Conservation (phyloP, 805 yeast species). For the Saccharomycopsis capsularis region DNA sequence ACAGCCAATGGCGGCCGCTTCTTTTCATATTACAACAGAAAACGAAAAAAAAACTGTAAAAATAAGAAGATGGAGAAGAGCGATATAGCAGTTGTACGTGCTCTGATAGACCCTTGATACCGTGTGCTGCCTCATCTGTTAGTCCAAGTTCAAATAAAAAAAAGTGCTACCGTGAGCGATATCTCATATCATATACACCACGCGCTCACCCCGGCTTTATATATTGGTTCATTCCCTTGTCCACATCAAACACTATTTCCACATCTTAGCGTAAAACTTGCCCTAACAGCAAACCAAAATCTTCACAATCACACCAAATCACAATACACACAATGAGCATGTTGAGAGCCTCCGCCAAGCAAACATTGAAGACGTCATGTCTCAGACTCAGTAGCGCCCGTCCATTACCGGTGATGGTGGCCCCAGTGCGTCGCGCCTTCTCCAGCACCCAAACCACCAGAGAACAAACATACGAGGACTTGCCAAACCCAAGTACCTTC, state of each 20-base stretch:
- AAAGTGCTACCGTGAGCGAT: too few species aligned
- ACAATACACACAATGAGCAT: not conserved
- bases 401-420: not conserved
- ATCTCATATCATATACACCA: too few species aligned
- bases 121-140: too few species aligned
- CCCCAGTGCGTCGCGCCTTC: not conserved
- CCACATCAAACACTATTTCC: too few species aligned
- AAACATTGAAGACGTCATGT: not conserved
- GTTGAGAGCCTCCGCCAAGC: not conserved
- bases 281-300: too few species aligned
- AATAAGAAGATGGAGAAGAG: not conserved
- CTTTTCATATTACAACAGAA: not conserved
- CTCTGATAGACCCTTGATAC: not conserved
- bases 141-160: too few species aligned
- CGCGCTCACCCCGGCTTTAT: too few species aligned
- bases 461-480: constrained; percentile 19
- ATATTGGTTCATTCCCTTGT: too few species aligned
- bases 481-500: constrained; percentile 13
- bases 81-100: not conserved
- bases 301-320: not conserved
- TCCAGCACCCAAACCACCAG: not conserved
- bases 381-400: not conserved
- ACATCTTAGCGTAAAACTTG: not conserved
- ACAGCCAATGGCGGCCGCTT: not conserved
- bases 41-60: not conserved